Evolutionary conservation across 2,329 filamentous ascomycete species (phyloP).

Genomic region (Triangularia verruculosa): DNA sequence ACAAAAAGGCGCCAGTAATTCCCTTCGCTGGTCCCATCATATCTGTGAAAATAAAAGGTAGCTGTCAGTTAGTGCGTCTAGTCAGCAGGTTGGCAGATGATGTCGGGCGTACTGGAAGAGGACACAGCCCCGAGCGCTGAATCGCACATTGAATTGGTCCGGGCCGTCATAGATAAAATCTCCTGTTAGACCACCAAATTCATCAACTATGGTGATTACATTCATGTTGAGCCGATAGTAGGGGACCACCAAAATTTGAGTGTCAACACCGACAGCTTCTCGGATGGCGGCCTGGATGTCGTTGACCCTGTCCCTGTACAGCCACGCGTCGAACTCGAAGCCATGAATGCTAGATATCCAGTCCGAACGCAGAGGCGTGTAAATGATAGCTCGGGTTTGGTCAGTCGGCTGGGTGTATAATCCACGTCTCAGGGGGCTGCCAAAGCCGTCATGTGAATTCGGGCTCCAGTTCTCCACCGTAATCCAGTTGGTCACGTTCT

Average conservation of each 20-base stretch:
- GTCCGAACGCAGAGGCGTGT: neutral
- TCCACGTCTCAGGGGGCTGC: neutral
- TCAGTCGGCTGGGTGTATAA: neutral
- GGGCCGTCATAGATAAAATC: neutral
- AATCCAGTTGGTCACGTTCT: neutral
- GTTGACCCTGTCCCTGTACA: neutral
- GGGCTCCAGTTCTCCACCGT: neutral
- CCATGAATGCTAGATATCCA: neutral
- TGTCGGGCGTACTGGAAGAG: neutral
- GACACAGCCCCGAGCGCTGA: neutral
- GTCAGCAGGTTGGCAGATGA: neutral
- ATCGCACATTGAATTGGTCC: neutral
- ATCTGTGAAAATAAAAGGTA: neutral
- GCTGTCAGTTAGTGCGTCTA: neutral
- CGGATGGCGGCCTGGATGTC: neutral
- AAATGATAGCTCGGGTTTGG: neutral
- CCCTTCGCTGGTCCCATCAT: neutral
- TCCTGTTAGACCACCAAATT: neutral
- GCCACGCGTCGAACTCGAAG: too few relatives aligned
- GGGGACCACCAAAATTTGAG: neutral
- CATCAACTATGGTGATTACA: neutral
- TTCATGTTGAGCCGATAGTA: neutral
- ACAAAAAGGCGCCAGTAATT: neutral
- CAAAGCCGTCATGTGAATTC: neutral
- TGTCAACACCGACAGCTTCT: neutral